phyloP scores from a whole-genome alignment of 169 alveolate genomes.

The Pseudocohnilembus persalinus region DNA sequence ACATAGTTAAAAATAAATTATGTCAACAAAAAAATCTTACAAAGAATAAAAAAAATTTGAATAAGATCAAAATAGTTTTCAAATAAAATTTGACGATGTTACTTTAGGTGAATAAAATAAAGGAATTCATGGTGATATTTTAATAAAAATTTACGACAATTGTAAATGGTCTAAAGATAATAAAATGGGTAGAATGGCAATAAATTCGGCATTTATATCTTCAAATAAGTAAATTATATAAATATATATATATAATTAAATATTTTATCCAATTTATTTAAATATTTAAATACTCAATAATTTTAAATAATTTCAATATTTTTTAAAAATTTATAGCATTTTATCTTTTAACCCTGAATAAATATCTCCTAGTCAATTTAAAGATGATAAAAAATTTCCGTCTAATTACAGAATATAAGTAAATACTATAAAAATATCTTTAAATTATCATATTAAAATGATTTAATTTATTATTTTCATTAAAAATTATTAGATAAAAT shows the following conservation, averaged over 20 bases:
- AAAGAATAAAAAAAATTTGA: constrained; percentile 28
- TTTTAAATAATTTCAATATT: neutral
- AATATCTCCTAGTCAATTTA: constrained; percentile 58
- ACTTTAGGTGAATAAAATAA: constrained; percentile 4
- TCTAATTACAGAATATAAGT: constrained; percentile 37
- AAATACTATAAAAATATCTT: neutral
- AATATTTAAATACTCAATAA: too few species aligned
- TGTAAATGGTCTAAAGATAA: constrained; percentile 46
- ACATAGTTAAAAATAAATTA: constrained; percentile 24
- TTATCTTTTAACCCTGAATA: constrained; percentile 14
- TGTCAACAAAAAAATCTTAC: constrained; percentile 34
- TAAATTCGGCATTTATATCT: constrained; percentile 68
- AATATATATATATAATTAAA: neutral
- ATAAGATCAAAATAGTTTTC: constrained; percentile 9
- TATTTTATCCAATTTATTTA: too few species aligned
- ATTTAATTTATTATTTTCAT: too few species aligned
- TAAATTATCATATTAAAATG: too few species aligned
- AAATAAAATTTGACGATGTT: neutral
- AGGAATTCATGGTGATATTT: constrained; percentile 58
- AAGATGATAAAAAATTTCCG: constrained; percentile 36
- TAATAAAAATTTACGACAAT: constrained; percentile 49
- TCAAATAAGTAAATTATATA: constrained; percentile 30
- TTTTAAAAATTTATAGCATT: neutral
- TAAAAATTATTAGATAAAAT: neutral
- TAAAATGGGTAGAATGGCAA: constrained; percentile 63